A percentile compares a stretch with the other conserved stretches of the same genome.
phyloP scores from a whole-genome alignment of 129 eudicot species.

The Lactuca saligna region DNA sequence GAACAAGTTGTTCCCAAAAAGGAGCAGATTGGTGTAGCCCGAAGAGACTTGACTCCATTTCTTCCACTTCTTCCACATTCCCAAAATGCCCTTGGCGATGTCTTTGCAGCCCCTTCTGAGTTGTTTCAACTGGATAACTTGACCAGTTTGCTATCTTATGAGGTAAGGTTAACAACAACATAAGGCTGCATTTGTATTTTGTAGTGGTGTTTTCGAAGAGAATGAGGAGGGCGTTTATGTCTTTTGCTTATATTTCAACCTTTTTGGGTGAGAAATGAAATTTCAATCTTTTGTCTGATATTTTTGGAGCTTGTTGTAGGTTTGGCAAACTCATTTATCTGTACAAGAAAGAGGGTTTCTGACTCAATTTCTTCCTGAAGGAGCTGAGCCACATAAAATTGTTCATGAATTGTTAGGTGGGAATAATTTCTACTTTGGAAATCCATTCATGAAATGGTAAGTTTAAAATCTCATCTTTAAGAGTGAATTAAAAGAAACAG shows the following conservation, averaged over 20 bases:
- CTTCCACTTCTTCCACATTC: constrained; percentile 38
- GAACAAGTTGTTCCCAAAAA: constrained; percentile 71
- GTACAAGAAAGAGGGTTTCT: constrained; percentile 71
- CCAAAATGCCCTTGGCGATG: constrained; percentile 61
- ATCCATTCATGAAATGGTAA: constrained; percentile 73
- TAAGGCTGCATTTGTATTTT: not conserved
- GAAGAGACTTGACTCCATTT: constrained; percentile 56
- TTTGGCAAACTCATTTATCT: constrained; percentile 71
- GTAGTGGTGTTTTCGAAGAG: too few relatives aligned
- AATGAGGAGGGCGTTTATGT: not conserved
- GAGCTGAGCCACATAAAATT: constrained; percentile 46
- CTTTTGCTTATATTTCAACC: not conserved
- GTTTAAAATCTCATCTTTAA: constrained; percentile 20
- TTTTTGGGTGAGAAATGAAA: not conserved
- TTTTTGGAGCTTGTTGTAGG: constrained; percentile 44
- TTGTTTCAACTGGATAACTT: constrained; percentile 60
- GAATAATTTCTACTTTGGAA: constrained; percentile 75
- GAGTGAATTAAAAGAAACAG: constrained; percentile 12
- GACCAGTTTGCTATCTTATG: constrained; percentile 57
- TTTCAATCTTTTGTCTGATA: constrained; percentile 15
- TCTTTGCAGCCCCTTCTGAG: constrained; percentile 64
- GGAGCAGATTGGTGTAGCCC: constrained; percentile 78
- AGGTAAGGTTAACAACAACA: constrained; percentile 51
- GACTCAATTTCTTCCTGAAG: constrained; percentile 76
- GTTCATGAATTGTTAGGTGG: constrained; percentile 70